A percentile compares a stretch with the other conserved stretches of the same genome.
These are phyloP conservation scores for Lachnellula subtilissima DNA, from an alignment of 2,329 filamentous ascomycete species.

Conservation along the genomic window DNA sequence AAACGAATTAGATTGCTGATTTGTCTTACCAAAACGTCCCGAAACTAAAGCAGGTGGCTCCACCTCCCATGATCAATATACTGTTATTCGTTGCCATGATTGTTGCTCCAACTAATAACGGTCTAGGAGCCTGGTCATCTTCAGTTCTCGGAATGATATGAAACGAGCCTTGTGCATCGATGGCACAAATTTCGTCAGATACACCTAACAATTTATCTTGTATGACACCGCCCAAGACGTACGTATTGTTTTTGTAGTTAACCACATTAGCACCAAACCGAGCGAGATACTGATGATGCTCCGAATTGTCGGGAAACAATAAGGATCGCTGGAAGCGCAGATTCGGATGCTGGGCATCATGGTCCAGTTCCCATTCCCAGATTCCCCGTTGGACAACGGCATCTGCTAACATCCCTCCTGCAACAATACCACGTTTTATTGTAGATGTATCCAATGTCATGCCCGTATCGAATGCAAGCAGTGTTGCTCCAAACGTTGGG, in stretches of 20 bases:
- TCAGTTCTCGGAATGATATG: background rate
- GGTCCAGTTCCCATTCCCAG: slow-evolving; percentile 58
- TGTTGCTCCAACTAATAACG: slow-evolving; percentile 68
- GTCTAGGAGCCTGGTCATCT: slow-evolving; percentile 38
- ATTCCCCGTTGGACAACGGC: slow-evolving; percentile 59
- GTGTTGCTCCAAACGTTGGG: slow-evolving; percentile 22
- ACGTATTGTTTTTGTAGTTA: slow-evolving; percentile 25
- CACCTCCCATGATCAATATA: slow-evolving; percentile 68
- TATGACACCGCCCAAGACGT: slow-evolving; percentile 42
- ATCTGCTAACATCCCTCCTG: slow-evolving; percentile 65
- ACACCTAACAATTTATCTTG: slow-evolving; percentile 38
- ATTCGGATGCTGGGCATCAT: slow-evolving; percentile 21
- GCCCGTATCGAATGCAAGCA: slow-evolving; percentile 11
- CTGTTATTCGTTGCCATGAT: slow-evolving; percentile 42
- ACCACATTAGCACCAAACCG: slow-evolving; percentile 42
- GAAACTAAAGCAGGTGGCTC: slow-evolving; percentile 86
- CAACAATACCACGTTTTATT: slow-evolving; percentile 55
- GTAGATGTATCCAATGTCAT: slow-evolving; percentile 25
- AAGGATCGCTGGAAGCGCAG: slow-evolving; percentile 28
- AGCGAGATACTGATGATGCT: slow-evolving; percentile 13
- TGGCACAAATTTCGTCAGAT: slow-evolving; percentile 46
- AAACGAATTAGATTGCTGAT: too few relatives aligned
- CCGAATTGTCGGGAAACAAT: background rate
- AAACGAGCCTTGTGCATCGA: slow-evolving; percentile 5
- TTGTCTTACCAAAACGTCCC: slow-evolving; percentile 61